A percentile compares a stretch with the other conserved stretches of the same genome.
Conservation (phyloP, 2,329 filamentous ascomycete species). For the Triangularia verruculosa region DNA sequence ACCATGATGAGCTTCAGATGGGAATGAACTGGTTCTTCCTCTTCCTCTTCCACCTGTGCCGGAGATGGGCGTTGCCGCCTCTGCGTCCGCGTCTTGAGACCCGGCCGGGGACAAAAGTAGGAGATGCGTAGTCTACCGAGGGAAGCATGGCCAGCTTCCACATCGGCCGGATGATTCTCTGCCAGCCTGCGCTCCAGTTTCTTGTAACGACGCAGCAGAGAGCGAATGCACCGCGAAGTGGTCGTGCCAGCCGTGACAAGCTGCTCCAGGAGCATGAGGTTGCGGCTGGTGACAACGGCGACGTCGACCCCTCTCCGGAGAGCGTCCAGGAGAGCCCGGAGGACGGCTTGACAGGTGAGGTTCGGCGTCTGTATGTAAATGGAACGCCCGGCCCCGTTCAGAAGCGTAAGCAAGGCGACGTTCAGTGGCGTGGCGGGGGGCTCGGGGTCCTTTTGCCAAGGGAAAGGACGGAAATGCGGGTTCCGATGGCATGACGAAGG, state of each 20-base stretch:
- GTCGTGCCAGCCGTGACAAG: conserved; percentile 75
- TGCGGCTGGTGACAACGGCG: conserved; percentile 61
- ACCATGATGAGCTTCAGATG: conserved; percentile 77
- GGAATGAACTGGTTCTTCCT: conserved; percentile 67
- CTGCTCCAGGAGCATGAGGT: conserved; percentile 77
- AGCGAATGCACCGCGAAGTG: conserved; percentile 61
- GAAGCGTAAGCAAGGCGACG: conserved; percentile 57
- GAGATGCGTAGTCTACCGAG: conserved; percentile 55
- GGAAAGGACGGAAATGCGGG: conserved; percentile 59
- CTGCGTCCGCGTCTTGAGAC: neutral
- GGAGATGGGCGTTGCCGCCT: neutral
- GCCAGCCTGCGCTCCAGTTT: conserved; percentile 14
- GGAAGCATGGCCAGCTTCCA: conserved; percentile 42
- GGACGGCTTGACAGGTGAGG: conserved; percentile 63
- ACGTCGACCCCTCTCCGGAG: conserved; percentile 66
- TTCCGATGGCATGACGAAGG: conserved; percentile 72
- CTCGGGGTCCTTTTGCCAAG: conserved; percentile 47
- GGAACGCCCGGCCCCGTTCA: conserved; percentile 53
- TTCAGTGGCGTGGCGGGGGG: conserved; percentile 68
- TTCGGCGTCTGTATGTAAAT: conserved; percentile 78
- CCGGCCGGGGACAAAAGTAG: conserved; percentile 47
- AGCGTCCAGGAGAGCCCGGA: conserved; percentile 59
- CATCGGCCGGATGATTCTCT: conserved; percentile 22
- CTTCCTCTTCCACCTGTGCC: conserved; percentile 37
- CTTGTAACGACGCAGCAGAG: conserved; percentile 52